phyloP scores from a whole-genome alignment of 2,329 filamentous ascomycete species.

The Lecanicillium sp. region DNA sequence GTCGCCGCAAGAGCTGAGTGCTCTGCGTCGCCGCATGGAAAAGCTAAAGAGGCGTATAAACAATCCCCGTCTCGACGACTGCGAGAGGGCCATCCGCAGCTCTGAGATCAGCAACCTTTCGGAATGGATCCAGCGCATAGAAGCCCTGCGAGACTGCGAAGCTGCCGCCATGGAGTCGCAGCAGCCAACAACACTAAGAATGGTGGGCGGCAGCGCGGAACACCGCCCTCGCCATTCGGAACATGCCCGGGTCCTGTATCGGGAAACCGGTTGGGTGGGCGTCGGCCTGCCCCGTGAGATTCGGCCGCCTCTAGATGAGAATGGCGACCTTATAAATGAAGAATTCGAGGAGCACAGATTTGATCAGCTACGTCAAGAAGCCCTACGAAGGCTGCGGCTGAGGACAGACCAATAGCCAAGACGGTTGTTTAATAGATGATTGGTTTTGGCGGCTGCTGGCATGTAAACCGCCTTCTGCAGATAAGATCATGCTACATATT shows the following conservation, averaged over 20 bases:
- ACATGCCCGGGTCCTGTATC: neutral
- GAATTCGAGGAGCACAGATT: too few species aligned
- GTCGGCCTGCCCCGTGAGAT: neutral
- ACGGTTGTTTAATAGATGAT: too few species aligned
- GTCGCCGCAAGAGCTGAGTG: slow-evolving; percentile 1
- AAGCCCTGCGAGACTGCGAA: slow-evolving; percentile 1
- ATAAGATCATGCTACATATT: too few species aligned
- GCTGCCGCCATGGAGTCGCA: neutral
- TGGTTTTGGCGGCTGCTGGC: too few species aligned
- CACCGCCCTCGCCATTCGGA: too few species aligned
- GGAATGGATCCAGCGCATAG: slow-evolving; percentile 11
- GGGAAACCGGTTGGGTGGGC: slow-evolving; percentile 1
- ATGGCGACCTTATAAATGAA: too few species aligned
- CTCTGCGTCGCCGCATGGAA: slow-evolving; percentile 1
- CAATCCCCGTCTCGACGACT: neutral
- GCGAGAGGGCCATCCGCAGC: slow-evolving; percentile 6
- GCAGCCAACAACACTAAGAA: neutral
- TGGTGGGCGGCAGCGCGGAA: too few species aligned
- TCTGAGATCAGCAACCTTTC: slow-evolving; percentile 8
- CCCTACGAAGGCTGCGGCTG: too few species aligned
- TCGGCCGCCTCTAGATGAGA: neutral
- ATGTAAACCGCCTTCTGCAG: too few species aligned
- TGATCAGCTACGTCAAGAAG: too few species aligned
- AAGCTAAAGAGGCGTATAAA: neutral
- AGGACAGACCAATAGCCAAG: too few species aligned